Base-by-base conservation (phyloP, 2,329 filamentous ascomycete species). In the Alternaria arborescens region DNA sequence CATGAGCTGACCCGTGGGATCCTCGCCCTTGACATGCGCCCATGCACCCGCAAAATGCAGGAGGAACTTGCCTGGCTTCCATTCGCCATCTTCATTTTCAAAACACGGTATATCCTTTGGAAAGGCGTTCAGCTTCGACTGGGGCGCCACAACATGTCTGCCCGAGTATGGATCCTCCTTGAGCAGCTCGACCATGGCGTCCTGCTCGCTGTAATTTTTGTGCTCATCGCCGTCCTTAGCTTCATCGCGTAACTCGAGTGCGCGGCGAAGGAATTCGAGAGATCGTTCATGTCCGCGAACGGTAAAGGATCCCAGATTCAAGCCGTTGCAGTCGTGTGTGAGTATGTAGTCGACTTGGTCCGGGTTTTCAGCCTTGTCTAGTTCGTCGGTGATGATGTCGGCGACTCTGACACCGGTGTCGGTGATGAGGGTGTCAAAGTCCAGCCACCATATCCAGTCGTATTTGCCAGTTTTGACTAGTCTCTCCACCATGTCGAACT, bases 371-470 rank as follows among this genome's bases (percentile, higher is more conserved):
- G 63, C 67, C 16, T 77, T 76, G 8, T 55, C 60, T 12, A 81
- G 64, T 12, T 69, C 70, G 16, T 78, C 73, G 11, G 72, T 59
- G 41, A 81, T 76, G 48, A 81, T 71, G 46, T 78, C 71, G 8
- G 71, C 66, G 26, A 81, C 46, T 43, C 71, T 73, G 58, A 77
- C 74, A 5, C 71, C 66, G 16, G 77, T 79, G 52, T 80, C 79
- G 14, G 77, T 81, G 61, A 81, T 74, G 16, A 81, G 65, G 1
- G 78, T 79, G 61, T 81, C 79, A 43, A 79, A 79, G 62, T 81
- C 79, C 10, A 80, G 62, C 77, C 78, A 80, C 79, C 79, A 81
- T 20, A 81, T 72, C 79, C 79, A 81, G 55, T 80, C 77, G 58
- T 77, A 76, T 58, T 73, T 74, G 41, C 65, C 63, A 7, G 68